Percentiles rank a stretch among this genome's conserved stretches.
Conservation (phyloP, 805 yeast species). For the Candida incommunis region DNA sequence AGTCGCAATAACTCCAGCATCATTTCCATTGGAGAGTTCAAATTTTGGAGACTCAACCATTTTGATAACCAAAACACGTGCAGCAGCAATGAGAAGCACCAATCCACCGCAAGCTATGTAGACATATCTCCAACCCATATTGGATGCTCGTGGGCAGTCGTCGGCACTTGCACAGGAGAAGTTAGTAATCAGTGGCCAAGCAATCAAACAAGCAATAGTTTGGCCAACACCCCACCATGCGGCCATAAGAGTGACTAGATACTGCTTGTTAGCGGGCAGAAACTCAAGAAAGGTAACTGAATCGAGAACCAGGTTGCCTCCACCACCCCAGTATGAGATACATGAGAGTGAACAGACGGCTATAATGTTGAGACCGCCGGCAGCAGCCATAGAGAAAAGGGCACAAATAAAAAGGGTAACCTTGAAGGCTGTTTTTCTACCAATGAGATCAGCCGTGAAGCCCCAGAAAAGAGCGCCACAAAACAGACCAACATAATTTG, state of each 20-base stretch:
- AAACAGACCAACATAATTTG: slow-evolving; percentile 37
- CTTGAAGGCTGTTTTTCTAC: slow-evolving; percentile 39
- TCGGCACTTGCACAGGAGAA: slow-evolving; percentile 31
- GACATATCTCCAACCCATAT: slow-evolving; percentile 51
- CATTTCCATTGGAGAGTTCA: slow-evolving; percentile 36
- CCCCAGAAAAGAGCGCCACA: slow-evolving; percentile 46
- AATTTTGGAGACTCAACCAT: slow-evolving; percentile 46
- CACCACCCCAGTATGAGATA: slow-evolving; percentile 32
- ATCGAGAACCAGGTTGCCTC: slow-evolving; percentile 45
- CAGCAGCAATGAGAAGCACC: slow-evolving; percentile 33
- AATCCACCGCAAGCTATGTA: slow-evolving; percentile 41
- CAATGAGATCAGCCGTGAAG: slow-evolving; percentile 39
- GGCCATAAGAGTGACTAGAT: slow-evolving; percentile 38
- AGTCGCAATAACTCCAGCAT: slow-evolving; percentile 32
- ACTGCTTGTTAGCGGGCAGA: slow-evolving; percentile 36
- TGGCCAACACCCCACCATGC: slow-evolving; percentile 55
- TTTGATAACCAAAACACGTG: slow-evolving; percentile 30
- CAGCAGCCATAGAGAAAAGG: slow-evolving; percentile 37
- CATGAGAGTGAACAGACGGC: slow-evolving; percentile 37
- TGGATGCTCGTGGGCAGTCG: slow-evolving; percentile 30
- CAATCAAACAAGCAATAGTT: slow-evolving; percentile 34
- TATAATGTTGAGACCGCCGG: slow-evolving; percentile 35
- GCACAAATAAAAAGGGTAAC: slow-evolving; percentile 34
- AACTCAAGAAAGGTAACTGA: slow-evolving; percentile 40
- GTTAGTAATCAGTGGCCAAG: slow-evolving; percentile 43